Percentiles rank a stretch among this genome's conserved stretches.
Evolutionary conservation across 2,329 filamentous ascomycete species (phyloP).

Genomic region (Parastagonospora avenae): DNA sequence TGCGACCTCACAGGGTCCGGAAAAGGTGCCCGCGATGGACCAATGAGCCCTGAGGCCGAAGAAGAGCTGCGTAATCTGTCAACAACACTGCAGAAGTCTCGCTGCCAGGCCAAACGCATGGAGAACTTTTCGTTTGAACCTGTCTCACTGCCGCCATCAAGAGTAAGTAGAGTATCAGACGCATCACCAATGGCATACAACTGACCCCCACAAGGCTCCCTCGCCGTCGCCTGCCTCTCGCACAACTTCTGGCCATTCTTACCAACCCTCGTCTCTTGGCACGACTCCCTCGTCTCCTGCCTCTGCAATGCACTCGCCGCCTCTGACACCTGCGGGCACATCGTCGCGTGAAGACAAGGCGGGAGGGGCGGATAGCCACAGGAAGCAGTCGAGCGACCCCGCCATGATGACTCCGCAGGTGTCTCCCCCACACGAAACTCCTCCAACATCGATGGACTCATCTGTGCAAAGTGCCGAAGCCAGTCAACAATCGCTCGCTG

Average conservation of each 20-base stretch:
- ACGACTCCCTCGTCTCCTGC: conserved; percentile 70
- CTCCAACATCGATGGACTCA: conserved; percentile 51
- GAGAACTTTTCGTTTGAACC: conserved; percentile 89
- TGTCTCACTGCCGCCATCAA: conserved; percentile 82
- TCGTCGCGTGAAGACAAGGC: conserved; percentile 60
- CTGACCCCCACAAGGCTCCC: conserved; percentile 48
- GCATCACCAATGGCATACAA: conserved; percentile 8
- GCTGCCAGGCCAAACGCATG: conserved; percentile 81
- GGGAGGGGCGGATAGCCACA: conserved; percentile 39
- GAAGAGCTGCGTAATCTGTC: conserved; percentile 75
- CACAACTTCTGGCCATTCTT: conserved; percentile 59
- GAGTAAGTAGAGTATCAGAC: conserved; percentile 63
- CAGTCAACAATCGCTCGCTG: conserved; percentile 27
- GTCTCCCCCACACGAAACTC: conserved; percentile 61
- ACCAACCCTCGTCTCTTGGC: conserved; percentile 58
- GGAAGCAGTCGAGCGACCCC: conserved; percentile 48
- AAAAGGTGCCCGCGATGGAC: conserved; percentile 25
- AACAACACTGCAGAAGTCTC: conserved; percentile 71
- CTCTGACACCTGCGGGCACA: conserved; percentile 84
- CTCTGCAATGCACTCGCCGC: conserved; percentile 81
- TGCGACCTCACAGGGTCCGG: conserved; percentile 33
- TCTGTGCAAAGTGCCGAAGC: conserved; percentile 27
- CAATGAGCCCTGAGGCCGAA: conserved; percentile 51
- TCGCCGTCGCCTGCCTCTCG: conserved; percentile 54
- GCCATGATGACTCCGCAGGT: conserved; percentile 62